Evolutionary conservation across 257 asterid species (phyloP), one percentile per base, ranked within the genome.

Genomic region (Solanum verrucosum): DNA sequence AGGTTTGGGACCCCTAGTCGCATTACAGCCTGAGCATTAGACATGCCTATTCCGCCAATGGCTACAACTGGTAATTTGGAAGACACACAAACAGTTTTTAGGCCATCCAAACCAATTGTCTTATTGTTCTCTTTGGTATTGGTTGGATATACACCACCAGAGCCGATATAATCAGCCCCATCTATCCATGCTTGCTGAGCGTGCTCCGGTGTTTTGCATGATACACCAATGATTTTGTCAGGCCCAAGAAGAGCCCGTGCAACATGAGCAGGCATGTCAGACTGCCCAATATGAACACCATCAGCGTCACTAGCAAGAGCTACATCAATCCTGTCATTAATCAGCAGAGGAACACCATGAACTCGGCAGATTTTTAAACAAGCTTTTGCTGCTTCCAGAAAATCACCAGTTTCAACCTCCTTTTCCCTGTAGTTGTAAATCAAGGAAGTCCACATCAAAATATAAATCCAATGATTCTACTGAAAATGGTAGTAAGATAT

Each of bases 111-210:
- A 23, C 99, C 98, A 33, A 96, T 89, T 1, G 95, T 92, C 82
- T 79, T 67, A 46, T 95, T 96, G 90, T 95, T 94, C 75, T 91
- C 99, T 87, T 97, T 96, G 13, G 99, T 97, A 87, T 90, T 96
- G 27, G 99, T 97, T 5, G 99, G 98, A 82, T 83, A 97, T 56
- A 97, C 97, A 9, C 99, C 98, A 1, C 99, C 99, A 85, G 95
- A 93, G 40, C 99, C 99, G 9, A 97, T 93, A 94, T 97, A 97
- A 88, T 97, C 98, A 5, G 99, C 99, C 40, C 99, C 99, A 84
- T 92, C 98, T 1, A 86, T 20, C 94, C 96, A 96, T 60, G 99
- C 99, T 88, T 88, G 88, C 40, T 92, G 92, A 38, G 99, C 98
- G 71, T 96, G 98, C 89, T 91, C 92, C 4, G 95, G 98, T 49